Base-by-base conservation (phyloP, 1,284 basidiomycete genomes). In the Phellinidium pouzarii region DNA sequence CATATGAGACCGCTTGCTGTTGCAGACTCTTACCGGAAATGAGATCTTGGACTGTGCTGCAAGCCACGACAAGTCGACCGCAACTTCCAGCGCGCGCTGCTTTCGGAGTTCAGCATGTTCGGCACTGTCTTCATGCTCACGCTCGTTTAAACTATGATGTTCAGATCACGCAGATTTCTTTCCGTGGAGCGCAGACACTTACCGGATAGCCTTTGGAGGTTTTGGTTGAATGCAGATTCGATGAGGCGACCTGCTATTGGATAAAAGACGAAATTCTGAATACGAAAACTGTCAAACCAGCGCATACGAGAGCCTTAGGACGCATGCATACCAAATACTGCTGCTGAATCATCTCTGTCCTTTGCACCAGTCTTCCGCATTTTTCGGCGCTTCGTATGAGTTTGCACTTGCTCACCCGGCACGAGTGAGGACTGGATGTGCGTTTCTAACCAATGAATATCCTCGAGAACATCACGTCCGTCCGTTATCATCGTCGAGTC, bases 11-110 rank as follows among this genome's bases (percentile, higher is more conserved):
- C 31, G 31, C 9, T n/a, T n/a, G 19, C n/a, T 3, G 19, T 40
- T 40, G n/a, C n/a, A 34, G 14, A 34, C 3, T 40, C 12, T 5
- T 46, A 52, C 50, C 7, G 50, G 50, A 36, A 45, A 52, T 14
- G 19, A 20, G 20, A 52, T 22, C 22, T 22, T 9, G 5, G 50
- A 52, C 45, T 52, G 50, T 14, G 29, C 50, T 14, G 5, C 8
- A 11, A 52, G 17, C 50, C 50, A 52, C 25, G 50, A 34, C 17
- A 38, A 37, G 42, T 52, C 50, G 14, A 52, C 50, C 9, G 50
- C 50, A 9, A 37, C 50, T 20, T 52, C 41, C 19, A 23, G n/a
- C 12, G 50, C 50, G 3, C 41, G 42, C 14, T 19, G 29, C 6
- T n/a, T 11, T 3, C 50, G 50, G 4, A 34, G 27, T 20, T 17